Conservation (phyloP, 1,284 basidiomycete species). For the Rhodofomes roseus region DNA sequence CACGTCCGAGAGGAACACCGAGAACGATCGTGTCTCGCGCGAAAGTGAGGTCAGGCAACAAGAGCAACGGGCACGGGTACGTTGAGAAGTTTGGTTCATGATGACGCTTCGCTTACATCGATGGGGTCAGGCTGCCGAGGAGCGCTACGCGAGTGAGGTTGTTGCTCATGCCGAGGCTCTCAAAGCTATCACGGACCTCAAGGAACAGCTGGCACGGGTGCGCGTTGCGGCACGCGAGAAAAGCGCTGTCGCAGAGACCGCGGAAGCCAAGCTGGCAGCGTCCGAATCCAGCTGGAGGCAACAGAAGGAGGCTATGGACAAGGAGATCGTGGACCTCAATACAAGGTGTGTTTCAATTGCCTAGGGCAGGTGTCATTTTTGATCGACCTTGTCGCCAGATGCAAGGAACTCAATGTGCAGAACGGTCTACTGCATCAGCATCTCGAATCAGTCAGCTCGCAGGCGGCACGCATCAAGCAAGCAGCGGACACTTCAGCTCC, state of each 20-base stretch:
- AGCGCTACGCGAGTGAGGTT: slow-evolving; percentile 78
- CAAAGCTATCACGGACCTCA: slow-evolving; percentile 65
- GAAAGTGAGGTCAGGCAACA: slow-evolving; percentile 64
- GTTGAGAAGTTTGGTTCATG: background rate
- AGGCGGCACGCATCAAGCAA: slow-evolving; percentile 74
- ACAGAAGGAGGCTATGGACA: slow-evolving; percentile 73
- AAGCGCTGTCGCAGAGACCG: slow-evolving; percentile 63
- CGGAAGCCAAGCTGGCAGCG: slow-evolving; percentile 62
- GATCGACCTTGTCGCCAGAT: slow-evolving; percentile 38
- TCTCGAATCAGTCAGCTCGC: slow-evolving; percentile 80
- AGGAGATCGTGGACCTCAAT: slow-evolving; percentile 72
- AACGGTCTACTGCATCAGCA: slow-evolving; percentile 81
- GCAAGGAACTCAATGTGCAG: slow-evolving; percentile 73
- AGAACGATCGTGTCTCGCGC: slow-evolving; percentile 58
- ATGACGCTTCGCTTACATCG: background rate
- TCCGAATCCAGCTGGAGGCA: slow-evolving; percentile 80
- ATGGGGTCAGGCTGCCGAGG: slow-evolving; percentile 62
- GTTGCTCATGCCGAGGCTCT: slow-evolving; percentile 81
- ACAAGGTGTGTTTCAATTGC: slow-evolving; percentile 44
- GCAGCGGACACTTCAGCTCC: slow-evolving; percentile 53
- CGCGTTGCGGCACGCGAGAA: slow-evolving; percentile 55
- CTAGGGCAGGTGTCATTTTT: background rate
- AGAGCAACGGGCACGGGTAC: slow-evolving; percentile 69
- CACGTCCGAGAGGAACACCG: slow-evolving; percentile 61
- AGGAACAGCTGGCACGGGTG: slow-evolving; percentile 52